These are phyloP conservation scores for Lithospermum erythrorhizon DNA, from an alignment of 257 asterid genomes.

Conservation along the genomic window DNA sequence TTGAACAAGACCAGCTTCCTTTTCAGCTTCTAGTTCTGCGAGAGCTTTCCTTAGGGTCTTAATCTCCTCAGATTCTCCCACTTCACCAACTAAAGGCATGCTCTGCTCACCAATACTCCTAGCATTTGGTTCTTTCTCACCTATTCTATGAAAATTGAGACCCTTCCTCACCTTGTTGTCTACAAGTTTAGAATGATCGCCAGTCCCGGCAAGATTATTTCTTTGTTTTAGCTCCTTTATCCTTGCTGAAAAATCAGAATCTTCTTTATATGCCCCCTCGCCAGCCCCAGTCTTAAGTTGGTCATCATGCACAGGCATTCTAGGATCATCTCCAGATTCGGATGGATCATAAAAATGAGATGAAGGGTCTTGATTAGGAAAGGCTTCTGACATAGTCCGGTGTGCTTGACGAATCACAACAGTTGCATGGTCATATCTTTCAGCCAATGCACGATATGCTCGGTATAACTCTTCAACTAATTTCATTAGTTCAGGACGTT, in stretches of 20 bases:
- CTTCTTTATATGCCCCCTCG: neutral
- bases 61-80: constrained; percentile 1
- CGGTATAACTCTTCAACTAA: constrained; percentile 13
- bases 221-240: neutral
- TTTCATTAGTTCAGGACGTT: constrained; percentile 13
- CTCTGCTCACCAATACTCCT: constrained; percentile 17
- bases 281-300: neutral
- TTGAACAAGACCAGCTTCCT: constrained; percentile 64
- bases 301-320: constrained; percentile 1
- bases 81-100: constrained; percentile 9
- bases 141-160: neutral
- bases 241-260: constrained; percentile 2
- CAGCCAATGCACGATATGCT: constrained; percentile 15
- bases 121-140: constrained; percentile 31
- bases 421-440: constrained; percentile 12
- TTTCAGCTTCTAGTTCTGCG: constrained; percentile 75
- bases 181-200: neutral
- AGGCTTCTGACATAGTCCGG: constrained; percentile 9
- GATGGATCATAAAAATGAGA: neutral
- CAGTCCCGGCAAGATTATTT: neutral
- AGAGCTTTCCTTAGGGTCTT: constrained; percentile 47
- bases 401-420: constrained; percentile 12
- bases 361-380: constrained; percentile 7
- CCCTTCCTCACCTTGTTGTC: neutral
- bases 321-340: constrained; percentile 1